These are phyloP conservation scores for Alternaria panax DNA, from an alignment of 2,329 filamentous ascomycete genomes.

Conservation along the genomic window DNA sequence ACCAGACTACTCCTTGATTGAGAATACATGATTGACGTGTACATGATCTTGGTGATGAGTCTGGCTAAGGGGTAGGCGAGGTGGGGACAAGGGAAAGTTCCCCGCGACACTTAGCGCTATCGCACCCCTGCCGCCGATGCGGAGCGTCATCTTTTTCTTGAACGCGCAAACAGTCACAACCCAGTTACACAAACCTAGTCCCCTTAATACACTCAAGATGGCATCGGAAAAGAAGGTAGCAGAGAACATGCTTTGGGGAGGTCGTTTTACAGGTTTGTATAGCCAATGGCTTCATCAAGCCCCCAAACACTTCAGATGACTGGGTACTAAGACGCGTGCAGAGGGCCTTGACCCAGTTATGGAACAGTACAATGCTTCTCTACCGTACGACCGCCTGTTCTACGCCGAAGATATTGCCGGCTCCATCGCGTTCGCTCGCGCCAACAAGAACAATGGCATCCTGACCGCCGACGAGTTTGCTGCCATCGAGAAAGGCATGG, in stretches of 20 bases:
- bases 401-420: conserved; percentile 83
- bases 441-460: conserved; percentile 78
- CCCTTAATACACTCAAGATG: conserved; percentile 28
- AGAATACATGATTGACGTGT: not conserved
- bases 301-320: not conserved
- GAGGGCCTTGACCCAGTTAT: conserved; percentile 86
- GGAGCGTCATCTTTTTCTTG: conserved; percentile 35
- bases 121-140: conserved; percentile 34
- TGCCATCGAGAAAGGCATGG: conserved; percentile 75
- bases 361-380: conserved; percentile 82
- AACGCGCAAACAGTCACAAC: conserved; percentile 33
- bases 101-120: conserved; percentile 13
- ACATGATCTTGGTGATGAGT: not conserved
- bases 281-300: not conserved
- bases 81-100: conserved; percentile 6
- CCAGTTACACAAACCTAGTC: conserved; percentile 1
- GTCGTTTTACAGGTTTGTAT: conserved; percentile 35
- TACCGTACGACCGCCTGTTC: conserved; percentile 79
- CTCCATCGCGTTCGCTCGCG: conserved; percentile 80
- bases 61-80: not conserved
- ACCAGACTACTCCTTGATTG: too few species aligned
- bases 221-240: conserved; percentile 47
- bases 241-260: conserved; percentile 51
- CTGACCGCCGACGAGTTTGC: conserved; percentile 75
- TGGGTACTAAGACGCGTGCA: conserved; percentile 44